Evolutionary conservation across 2,329 filamentous ascomycete genomes (phyloP), one percentile per base, ranked within the genome.

Genomic region (Chaetomiaceae sp.): DNA sequence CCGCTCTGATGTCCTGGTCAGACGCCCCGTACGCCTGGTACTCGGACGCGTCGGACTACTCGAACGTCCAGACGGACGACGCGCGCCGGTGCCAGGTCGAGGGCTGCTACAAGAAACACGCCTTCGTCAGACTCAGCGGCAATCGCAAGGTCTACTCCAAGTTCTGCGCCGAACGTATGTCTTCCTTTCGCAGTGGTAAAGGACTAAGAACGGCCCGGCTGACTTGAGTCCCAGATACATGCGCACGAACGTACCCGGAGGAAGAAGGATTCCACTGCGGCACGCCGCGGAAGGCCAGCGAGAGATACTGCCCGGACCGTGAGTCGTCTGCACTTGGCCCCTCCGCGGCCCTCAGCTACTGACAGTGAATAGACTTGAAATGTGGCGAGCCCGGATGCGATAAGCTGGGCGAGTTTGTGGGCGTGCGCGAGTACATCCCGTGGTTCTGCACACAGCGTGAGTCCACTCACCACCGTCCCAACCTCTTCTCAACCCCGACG

Each of bases 111-210:
- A 49, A 36, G 41, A 50, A 43, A 35, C 53, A 52, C 20, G 47
- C 38, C 41, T 52, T 29, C 38, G 35, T 14, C 12, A 20, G 35
- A 4, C 7, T 14, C n/a, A 9, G 27, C n/a, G 39, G 14, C 3
- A 41, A 32, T 26, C 37, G 32, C 17, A 56, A 46, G 39, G 42
- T 56, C 27, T 57, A 57, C 39, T 56, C 55, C 7, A 34, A 40
- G 7, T 54, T 38, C 45, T 57, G 55, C 53, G 24, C 36, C 14
- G 15, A 38, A n/a, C 53, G 50, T 53, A 19, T 19, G 50, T 45
- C n/a, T 22, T 1, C n/a, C 12, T 14, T 7, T 32, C 15, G 3
- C 12, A n/a, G n/a, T n/a, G n/a, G 12, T 4, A 14, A 6, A 2
- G 17, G 26, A 4, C 4, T 3, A n/a, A n/a, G 12, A 32, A 14